Evolutionary conservation across 2,329 filamentous ascomycete species (phyloP), one percentile per base, ranked within the genome.

Genomic region (Ophiostoma tasmaniense): DNA sequence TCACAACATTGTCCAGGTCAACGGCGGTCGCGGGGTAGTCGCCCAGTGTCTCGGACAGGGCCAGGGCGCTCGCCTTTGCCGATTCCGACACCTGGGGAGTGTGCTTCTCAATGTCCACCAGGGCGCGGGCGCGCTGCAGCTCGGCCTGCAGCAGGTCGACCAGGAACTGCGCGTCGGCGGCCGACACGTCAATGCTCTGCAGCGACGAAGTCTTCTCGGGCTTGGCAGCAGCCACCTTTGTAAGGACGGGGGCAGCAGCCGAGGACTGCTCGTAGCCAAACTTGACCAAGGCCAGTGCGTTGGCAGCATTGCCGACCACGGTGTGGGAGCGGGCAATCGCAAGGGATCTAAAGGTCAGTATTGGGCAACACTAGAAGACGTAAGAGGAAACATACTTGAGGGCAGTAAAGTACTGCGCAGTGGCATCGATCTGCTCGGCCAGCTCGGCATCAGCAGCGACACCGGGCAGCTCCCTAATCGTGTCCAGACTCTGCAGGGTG

Each of bases 401-500:
- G 20, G 95, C 91, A 71, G 89, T 87, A 80, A 98, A 99, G 79
- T 98, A 98, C 71, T 86, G 83, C 45, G 86, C 84, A 73, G 92
- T 94, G 42, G 87, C 87, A 69, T 91, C 87, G n/a, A 99, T 81
- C 77, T 95, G 92, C 64, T 84, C 80, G 4, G 93, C 83, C 73
- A 99, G 90, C 20, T 81, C 82, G 55, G 87, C 84, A 75, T 99
- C 95, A 59, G 92, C 90, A 45, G 92, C 92, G 22, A 97, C 91
- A 78, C 95, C 95, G 2, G 93, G 90, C 17, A 99, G 84, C 71
- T 97, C 92, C 74, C 90, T 92, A 77, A 97, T 88, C 4, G 93
- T 92, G 73, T 97, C 91, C 70, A 99, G 83, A 78, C 92, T 97
- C 79, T 97, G 92, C 30, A 97, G 80, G 10, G 90, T 96, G 30